A percentile compares a stretch with the other conserved stretches of the same genome.
Evolutionary conservation across 192 early-diverging fungal species (phyloP).

Genomic region (Haplosporangium gracile): DNA sequence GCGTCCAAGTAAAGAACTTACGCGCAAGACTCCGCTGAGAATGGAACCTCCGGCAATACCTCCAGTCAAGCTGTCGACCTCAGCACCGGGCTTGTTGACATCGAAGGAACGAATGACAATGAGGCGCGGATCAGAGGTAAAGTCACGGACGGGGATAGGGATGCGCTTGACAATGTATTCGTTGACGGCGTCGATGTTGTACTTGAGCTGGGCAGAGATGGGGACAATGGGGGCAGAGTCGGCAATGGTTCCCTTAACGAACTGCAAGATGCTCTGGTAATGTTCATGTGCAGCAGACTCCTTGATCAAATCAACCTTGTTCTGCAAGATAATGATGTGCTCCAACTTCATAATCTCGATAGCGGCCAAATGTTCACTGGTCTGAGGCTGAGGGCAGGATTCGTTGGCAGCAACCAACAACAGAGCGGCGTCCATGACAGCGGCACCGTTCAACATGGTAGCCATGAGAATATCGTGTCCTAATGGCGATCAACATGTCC

Average conservation of each 20-base stretch:
- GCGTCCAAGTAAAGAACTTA: constrained; percentile 32
- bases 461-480: constrained; percentile 99
- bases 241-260: constrained; percentile 95
- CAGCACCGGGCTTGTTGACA: constrained; percentile 98
- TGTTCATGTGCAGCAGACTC: constrained; percentile 92
- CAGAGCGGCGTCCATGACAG: constrained; percentile 99
- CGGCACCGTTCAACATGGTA: constrained; percentile 98
- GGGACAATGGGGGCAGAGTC: constrained; percentile 96
- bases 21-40: constrained; percentile 87
- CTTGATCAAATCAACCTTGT: constrained; percentile 98
- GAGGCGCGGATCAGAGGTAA: constrained; percentile 88
- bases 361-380: constrained; percentile 97
- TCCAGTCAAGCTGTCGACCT: constrained; percentile 93
- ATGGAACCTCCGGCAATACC: constrained; percentile 99
- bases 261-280: constrained; percentile 90
- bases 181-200: constrained; percentile 98
- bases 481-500: constrained; percentile 1
- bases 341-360: constrained; percentile 99
- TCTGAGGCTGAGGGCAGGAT: constrained; percentile 99
- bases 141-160: constrained; percentile 95
- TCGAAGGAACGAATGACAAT: constrained; percentile 99
- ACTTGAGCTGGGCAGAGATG: constrained; percentile 98
- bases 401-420: constrained; percentile 98
- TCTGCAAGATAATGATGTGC: constrained; percentile 97
- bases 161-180: constrained; percentile 98